Evolutionary conservation across 116 monocot genomes (phyloP), one percentile per base, ranked within the genome.

Genomic region (Trichopus zeylanicus): DNA sequence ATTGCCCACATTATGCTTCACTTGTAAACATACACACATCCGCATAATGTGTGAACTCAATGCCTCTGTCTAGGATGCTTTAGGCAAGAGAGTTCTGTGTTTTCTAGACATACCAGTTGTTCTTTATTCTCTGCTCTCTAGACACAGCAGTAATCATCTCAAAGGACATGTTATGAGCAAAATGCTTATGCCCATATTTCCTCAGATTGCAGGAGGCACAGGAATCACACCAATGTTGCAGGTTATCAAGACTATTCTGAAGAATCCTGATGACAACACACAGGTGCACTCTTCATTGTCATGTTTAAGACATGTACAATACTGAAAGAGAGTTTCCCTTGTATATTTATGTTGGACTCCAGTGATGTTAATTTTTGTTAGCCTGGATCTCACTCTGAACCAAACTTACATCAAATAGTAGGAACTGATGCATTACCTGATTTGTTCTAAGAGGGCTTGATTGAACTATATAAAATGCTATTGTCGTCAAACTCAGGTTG

Each of bases 161-260:
- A 3, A n/a, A 9, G 0, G 42, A n/a, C 42, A 42, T 42, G 2
- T 42, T 42, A 42, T 42, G 42, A 3, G 1, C 3, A 42, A 16
- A 23, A 48, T 56, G 19, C 49, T 66, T 53, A 47, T 46, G 20
- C 31, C 19, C 4, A 29, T 66, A 11, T 18, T 67, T 63, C 66
- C 18, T 51, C 57, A 83, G 80, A 66, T 95, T 74, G 94, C 89
- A 52, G 94, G 89, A 32, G 94, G 94, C 30, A 81, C 81, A 13
- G 94, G 94, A 23, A 83, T 89, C 61, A 95, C 94, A 25, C 94
- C 94, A 59, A 95, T 95, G 94, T 49, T 95, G 25, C 94, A 95
- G 62, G 79, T 95, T 67, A 66, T 95, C 58, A 95, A 78, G 55
- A 78, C 83, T 58, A 77, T 95, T 62, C 39, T 95, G 27, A 89